Evolutionary conservation across 2,329 filamentous ascomycete genomes (phyloP), one percentile per base, ranked within the genome.

Genomic region (Fusarium xylarioides): DNA sequence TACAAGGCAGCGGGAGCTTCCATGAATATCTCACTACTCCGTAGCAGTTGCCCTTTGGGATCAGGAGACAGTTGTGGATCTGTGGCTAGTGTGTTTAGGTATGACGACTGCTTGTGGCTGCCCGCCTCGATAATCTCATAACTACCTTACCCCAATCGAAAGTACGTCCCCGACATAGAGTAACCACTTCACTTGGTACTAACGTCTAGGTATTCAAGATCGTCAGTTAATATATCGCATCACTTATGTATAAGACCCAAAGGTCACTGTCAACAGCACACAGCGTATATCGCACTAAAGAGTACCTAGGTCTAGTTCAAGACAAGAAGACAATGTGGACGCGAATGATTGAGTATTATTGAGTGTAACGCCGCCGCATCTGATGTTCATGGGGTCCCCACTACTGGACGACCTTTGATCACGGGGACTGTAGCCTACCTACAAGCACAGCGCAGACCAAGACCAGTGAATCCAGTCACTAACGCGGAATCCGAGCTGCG

Each of bases 91-190:
- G 21, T 32, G 35, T 35, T 42, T 18, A 38, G 40, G 37, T 35
- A 73, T 73, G 70, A 73, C 70, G 70, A 73, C 23, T 42, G 32
- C n/a, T 26, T 58, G 70, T 73, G 70, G 70, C 70, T 67, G 47
- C 28, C 14, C n/a, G 9, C 63, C 52, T 66, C 35, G 35, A 26
- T 50, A 52, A 52, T 43, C 38, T 50, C 50, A 68, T 57, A 28
- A 7, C 26, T 28, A 62, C 30, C 14, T 6, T 28, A 62, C 30
- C 14, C 8, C 9, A 16, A 21, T 40, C 8, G 23, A 53, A 35
- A 26, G 18, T 53, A 35, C 23, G 15, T 40, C n/a, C 30, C n/a
- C 26, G 7, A 16, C 14, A n/a, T 14, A 35, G 19, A 38, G 23
- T 28, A 47, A 28, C 53, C 30, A 53, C 44, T 30, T 47, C 21